Percentiles rank a stretch among this genome's conserved stretches.
These are phyloP conservation scores for Phyllostachys edulis DNA, from an alignment of 176 grass and related monocot species.

Conservation along the genomic window DNA sequence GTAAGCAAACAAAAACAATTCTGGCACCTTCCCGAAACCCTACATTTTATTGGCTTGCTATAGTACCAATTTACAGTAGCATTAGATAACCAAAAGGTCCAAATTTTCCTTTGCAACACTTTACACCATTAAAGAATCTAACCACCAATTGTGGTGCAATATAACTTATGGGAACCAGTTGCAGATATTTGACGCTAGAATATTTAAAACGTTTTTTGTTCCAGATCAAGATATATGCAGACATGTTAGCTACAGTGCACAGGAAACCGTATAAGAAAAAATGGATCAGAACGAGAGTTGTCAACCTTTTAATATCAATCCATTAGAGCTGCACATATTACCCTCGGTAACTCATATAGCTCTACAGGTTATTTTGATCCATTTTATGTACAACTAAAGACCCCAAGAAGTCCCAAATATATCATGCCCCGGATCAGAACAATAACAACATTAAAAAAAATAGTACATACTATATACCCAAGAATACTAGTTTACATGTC, in stretches of 20 bases:
- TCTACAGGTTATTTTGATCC: not conserved
- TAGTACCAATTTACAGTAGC: not conserved
- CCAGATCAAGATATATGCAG: not conserved
- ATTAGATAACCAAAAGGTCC: not conserved
- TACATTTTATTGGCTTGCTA: not conserved
- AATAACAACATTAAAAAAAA: not conserved
- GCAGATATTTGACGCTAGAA: not conserved
- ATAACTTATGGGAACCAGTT: not conserved
- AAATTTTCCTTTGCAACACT: not conserved
- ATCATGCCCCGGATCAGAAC: not conserved
- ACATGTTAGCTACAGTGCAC: not conserved
- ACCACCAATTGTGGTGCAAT: not conserved
- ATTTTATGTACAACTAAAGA: not conserved
- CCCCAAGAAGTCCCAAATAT: not conserved
- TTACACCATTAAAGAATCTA: not conserved
- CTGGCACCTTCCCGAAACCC: not conserved
- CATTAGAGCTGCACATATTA: not conserved
- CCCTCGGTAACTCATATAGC: not conserved
- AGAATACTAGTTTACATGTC: not conserved
- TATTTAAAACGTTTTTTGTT: not conserved
- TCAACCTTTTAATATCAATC: not conserved
- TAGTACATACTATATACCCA: not conserved
- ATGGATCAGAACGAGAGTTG: not conserved
- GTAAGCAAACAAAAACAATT: not conserved
- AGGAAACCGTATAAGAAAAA: not conserved